Base-by-base conservation (phyloP, 495 filamentous ascomycete genomes). In the Penicillium crystallinum region DNA sequence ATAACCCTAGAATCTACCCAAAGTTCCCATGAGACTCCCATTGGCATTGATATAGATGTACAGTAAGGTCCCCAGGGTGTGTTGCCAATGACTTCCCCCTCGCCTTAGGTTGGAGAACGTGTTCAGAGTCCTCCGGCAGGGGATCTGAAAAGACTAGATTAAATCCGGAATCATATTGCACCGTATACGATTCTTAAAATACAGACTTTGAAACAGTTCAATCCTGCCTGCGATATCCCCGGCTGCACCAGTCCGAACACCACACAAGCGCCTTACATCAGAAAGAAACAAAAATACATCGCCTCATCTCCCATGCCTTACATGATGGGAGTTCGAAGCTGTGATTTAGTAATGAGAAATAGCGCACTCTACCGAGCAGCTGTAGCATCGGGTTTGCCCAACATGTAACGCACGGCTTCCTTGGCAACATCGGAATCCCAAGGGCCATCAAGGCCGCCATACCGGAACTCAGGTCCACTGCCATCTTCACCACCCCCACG, bases 401-500 rank as follows among this genome's bases (percentile, higher is more conserved):
- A 63, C 72, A 75, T 73, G 31, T 77, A 77, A 10, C 74, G 68
- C 35, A 77, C 73, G 14, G 74, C 74, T 49, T 77, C 74, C 52
- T 70, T 59, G 33, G 73, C 74, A 29, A 76, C 72, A 33, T 63
- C 54, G 12, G 71, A 72, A 44, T 76, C 78, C 81, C 81, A 84
- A 7, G 77, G 79, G 35, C 82, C 71, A 3, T 71, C 72, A 18
- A 55, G 38, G 11, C 81, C 82, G 23, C 82, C 82, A 33, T 77
- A 67, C 39, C 74, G 72, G 67, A 83, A 85, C 63, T 83, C 84
- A 17, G 77, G 76, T 29, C 77, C 79, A 36, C 67, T 76, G 18
- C 67, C 75, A 61, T 81, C 79, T 40, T 88, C 86, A 8, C 82
- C 85, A 39, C 81, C 85, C 7, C 84, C 84, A 22, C 84, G 75